A percentile compares a stretch with the other conserved stretches of the same genome.
Evolutionary conservation across 257 asterid genomes (phyloP).

Genomic region (Solanum verrucosum): DNA sequence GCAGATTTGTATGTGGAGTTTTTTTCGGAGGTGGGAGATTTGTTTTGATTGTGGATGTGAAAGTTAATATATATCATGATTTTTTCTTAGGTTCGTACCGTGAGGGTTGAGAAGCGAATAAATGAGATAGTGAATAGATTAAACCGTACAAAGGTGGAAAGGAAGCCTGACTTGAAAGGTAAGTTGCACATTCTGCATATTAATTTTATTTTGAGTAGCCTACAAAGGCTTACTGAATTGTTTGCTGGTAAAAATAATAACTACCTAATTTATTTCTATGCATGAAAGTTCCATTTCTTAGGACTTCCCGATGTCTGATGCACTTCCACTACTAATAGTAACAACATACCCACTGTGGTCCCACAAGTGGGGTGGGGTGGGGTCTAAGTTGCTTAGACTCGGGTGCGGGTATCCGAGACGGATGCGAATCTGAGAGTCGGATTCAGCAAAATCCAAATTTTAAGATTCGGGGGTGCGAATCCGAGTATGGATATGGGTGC

Average conservation of each 20-base stretch:
- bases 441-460: no score
- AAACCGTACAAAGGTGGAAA: constrained; percentile 94
- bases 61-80: constrained; percentile 1
- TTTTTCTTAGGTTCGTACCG: constrained; percentile 61
- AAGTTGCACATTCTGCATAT: background rate
- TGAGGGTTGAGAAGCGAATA: constrained; percentile 84
- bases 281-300: background rate
- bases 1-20: background rate
- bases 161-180: constrained; percentile 93
- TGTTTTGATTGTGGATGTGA: constrained; percentile 5
- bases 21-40: background rate
- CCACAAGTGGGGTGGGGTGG: background rate
- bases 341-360: background rate
- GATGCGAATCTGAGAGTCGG: no score
- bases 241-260: background rate
- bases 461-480: no score
- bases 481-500: no score
- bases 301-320: background rate
- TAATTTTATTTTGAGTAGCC: background rate
- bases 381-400: background rate
- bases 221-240: background rate
- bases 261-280: background rate
- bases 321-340: background rate
- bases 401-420: no score
- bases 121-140: constrained; percentile 87